Evolutionary conservation across 2,329 filamentous ascomycete species (phyloP), one percentile per base, ranked within the genome.

Genomic region (Aspergillus carbonarius): DNA sequence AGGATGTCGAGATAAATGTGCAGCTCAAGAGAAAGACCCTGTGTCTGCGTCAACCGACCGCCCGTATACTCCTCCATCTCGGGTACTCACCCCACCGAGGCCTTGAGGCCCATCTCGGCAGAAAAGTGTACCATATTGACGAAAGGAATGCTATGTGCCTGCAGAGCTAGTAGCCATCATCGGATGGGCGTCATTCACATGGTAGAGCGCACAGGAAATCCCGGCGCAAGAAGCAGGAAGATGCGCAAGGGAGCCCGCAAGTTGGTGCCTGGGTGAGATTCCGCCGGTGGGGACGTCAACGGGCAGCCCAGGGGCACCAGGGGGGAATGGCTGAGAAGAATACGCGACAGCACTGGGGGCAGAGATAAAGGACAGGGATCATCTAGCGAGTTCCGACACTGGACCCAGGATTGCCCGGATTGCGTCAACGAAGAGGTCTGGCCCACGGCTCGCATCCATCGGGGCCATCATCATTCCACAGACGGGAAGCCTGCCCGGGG

Each of bases 1-100:
- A 72, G n/a, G 73, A 70, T 12, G 70, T 68, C 20, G 67, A 61
- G 9, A 78, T 66, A 46, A 74, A 71, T 30, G 67, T 68, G 44
- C 70, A 73, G 57, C 70, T 73, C n/a, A 74, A 25, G 51, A 77
- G 65, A 52, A 72, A 72, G 49, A 64, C 60, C 55, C 74, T 74
- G 58, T 17, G 56, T 7, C 48, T 32, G 30, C 9, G 7, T 10
- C 7, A 32, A 32, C 30, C 30, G 9, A 32, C 8, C 8, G 27
- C 9, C 6, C 27, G 7, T 32, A 32, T 32, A 32, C 30, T 32
- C 8, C 30, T 9, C 32, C 25, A 27, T 8, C 8, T 34, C 25
- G 32, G 39, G 18, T 40, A 67, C 66, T 60, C 66, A 74, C 72
- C 72, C 72, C 60, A 74, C 57, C 57, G 65, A 69, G 62, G 70